phyloP scores from a whole-genome alignment of 768 basidiomycete species.

The Inosperma sp. region DNA sequence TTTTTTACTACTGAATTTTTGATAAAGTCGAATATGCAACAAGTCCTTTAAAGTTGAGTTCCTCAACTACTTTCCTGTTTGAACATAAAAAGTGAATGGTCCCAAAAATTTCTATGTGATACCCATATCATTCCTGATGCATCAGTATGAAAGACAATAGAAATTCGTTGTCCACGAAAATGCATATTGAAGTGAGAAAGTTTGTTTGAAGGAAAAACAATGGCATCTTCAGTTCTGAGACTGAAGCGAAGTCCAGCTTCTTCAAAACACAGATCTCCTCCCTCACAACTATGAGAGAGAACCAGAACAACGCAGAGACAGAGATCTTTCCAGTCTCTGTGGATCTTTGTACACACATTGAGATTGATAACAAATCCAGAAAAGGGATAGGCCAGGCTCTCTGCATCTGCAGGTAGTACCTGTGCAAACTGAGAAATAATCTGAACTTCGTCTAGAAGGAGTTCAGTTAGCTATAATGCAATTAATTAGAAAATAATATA shows the following conservation, averaged over 20 bases:
- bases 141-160: constrained; percentile 22
- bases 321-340: constrained; percentile 21
- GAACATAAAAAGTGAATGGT: not conserved
- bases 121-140: constrained; percentile 3
- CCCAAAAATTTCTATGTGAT: constrained; percentile 7
- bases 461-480: constrained; percentile 16
- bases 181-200: constrained; percentile 22
- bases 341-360: constrained; percentile 18
- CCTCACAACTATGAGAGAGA: constrained; percentile 14
- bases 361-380: constrained; percentile 25
- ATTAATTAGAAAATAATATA: not conserved
- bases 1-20: no score
- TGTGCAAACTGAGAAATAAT: constrained; percentile 18
- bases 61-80: not conserved
- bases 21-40: no score
- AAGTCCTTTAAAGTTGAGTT: no score
- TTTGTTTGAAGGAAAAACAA: constrained; percentile 16
- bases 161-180: constrained; percentile 16
- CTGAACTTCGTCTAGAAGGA: constrained; percentile 20
- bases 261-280: constrained; percentile 18
- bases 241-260: constrained; percentile 17
- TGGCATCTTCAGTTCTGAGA: constrained; percentile 9
- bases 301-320: constrained; percentile 21
- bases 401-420: constrained; percentile 15
- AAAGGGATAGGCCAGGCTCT: constrained; percentile 22